Conservation (phyloP, 257 asterid species). For the Jaltomata sinuosa region DNA sequence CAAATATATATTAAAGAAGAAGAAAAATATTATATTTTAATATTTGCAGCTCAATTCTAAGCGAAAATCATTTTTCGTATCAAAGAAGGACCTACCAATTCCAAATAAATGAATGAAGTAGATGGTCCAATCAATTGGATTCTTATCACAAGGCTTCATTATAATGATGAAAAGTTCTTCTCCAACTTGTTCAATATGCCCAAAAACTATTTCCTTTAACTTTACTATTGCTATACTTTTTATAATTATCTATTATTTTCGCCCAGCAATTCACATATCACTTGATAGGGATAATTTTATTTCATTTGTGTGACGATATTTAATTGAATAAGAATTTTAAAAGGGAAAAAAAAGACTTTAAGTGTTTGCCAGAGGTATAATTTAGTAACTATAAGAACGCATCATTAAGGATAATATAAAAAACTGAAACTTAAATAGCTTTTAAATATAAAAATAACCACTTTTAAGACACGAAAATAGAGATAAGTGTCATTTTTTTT, state of each 20-base stretch:
- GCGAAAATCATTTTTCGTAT: no score
- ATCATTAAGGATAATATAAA: neutral
- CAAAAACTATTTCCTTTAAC: neutral
- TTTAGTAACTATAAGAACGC: neutral
- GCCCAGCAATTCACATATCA: no score
- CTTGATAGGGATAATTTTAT: no score
- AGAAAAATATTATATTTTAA: no score
- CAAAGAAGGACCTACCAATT: neutral
- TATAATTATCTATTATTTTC: neutral
- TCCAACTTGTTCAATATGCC: neutral
- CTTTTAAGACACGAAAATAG: neutral
- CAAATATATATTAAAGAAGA: no score
- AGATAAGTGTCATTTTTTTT: neutral
- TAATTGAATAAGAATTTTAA: neutral
- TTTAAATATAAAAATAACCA: neutral
- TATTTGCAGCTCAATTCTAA: no score
- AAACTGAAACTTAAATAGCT: neutral
- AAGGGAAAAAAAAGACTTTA: neutral
- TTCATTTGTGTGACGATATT: neutral
- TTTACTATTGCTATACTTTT: neutral
- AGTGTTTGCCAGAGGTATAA: neutral
- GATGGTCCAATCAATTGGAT: neutral
- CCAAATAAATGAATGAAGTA: neutral
- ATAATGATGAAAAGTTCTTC: neutral
- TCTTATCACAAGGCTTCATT: neutral